phyloP scores from a whole-genome alignment of 257 asterid species.

The Misopates orontium region DNA sequence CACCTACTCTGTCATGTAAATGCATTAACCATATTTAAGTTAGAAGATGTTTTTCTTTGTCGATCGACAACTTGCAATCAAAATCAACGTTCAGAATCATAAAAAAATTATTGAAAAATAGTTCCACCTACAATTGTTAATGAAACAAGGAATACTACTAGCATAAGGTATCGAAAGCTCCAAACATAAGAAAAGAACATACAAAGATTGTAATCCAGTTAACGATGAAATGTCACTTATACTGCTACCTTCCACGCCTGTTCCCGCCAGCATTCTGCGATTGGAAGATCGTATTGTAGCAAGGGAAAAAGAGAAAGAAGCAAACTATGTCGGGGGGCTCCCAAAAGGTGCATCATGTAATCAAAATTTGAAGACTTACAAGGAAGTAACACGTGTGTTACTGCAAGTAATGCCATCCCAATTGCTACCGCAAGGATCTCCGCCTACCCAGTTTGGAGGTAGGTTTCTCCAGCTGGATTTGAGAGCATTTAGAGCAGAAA shows the following conservation, averaged over 20 bases:
- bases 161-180: no score
- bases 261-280: slow-evolving; percentile 66
- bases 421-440: slow-evolving; percentile 72
- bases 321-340: no score
- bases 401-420: slow-evolving; percentile 84
- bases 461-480: slow-evolving; percentile 71
- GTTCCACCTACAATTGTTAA: no score
- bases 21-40: no score
- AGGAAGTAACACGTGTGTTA: slow-evolving; percentile 55
- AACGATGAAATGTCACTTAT: slow-evolving; percentile 65
- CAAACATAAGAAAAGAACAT: slow-evolving; percentile 26
- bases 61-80: no score
- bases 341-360: neutral
- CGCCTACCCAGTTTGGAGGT: slow-evolving; percentile 84
- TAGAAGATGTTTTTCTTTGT: no score
- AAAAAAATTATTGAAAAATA: no score
- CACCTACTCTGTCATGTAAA: no score
- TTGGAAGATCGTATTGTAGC: slow-evolving; percentile 7
- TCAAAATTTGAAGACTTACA: slow-evolving; percentile 43
- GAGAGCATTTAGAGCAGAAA: slow-evolving; percentile 62
- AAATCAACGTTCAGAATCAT: no score
- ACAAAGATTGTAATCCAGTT: slow-evolving; percentile 58
- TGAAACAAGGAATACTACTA: no score
- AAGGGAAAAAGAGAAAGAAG: neutral
- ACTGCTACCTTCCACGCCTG: slow-evolving; percentile 52